Evolutionary conservation across 179 eudicot species (phyloP), one percentile per base, ranked within the genome.

Genomic region (Sideroxylon spinosum): DNA sequence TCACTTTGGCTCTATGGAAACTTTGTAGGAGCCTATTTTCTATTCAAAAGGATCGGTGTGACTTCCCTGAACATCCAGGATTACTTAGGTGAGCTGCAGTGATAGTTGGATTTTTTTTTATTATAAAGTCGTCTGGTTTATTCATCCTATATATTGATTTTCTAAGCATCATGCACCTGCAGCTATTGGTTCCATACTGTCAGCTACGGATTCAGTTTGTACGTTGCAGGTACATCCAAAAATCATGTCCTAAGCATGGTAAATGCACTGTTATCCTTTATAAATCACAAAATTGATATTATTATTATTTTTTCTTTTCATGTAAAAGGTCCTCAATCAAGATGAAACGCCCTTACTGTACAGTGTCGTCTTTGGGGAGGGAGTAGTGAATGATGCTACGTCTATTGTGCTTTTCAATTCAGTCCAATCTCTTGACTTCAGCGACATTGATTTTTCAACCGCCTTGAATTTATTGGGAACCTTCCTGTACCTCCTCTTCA

Each of bases 151-250:
- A 28, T 23, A 29, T 28, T 74, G 74, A 71, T 68, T 66, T 62
- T 71, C 28, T 50, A 22, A 68, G 57, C 22, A 22, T 37, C 48
- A 72, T 69, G 22, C 28, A 7, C 50, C 29, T 85, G 84, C 89
- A 94, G 98, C 98, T 78, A 81, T 94, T 84, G 98, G 98, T 79
- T 97, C 98, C 81, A 94, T 94, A 83, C 86, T 94, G 70, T 93
- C 98, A 52, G 98, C 98, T 44, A 94, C 98, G 78, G 98, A 94
- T 81, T 94, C 98, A 64, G 98, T 94, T 79, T 94, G 98, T 82
- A 94, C 98, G 66, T 84, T 94, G 92, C 98, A 94, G 98, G 98
- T 91, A 85, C 73, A 48, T 65, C 29, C 78, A 5, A 14, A 28
- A 46, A 20, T 56, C 66, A 69, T 16, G 10, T 25, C 5, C 3